Conservation (phyloP, 495 filamentous ascomycete genomes). For the Friedmanniomyces simplex region DNA sequence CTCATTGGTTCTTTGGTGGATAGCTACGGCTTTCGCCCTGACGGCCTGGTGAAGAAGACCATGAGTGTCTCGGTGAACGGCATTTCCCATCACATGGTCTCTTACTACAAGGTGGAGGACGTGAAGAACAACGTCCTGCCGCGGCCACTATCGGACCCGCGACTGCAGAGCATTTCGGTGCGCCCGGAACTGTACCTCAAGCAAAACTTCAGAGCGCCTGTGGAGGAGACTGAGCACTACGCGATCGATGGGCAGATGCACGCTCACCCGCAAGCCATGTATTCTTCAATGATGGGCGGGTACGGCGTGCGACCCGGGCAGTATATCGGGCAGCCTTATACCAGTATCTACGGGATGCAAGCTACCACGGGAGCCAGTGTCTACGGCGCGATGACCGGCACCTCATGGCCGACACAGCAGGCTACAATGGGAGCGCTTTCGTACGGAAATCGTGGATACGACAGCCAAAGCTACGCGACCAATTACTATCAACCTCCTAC, state of each 20-base stretch:
- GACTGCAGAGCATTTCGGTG: conserved; percentile 45
- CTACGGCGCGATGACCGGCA: conserved; percentile 7
- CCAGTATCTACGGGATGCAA: not conserved
- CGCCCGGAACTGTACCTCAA: conserved; percentile 50
- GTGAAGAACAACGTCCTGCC: conserved; percentile 51
- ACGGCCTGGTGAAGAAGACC: conserved; percentile 84
- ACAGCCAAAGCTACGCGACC: not conserved
- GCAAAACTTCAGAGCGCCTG: conserved; percentile 60
- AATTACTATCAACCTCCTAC: conserved; percentile 2
- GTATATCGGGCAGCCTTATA: conserved; percentile 13
- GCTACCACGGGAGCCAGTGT: not conserved
- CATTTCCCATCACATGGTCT: conserved; percentile 71
- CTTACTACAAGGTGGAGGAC: conserved; percentile 76
- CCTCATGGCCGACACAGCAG: conserved; percentile 13
- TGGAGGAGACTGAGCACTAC: conserved; percentile 32
- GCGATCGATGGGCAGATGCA: conserved; percentile 14
- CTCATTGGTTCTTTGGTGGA: conserved; percentile 75
- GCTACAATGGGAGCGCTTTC: not conserved
- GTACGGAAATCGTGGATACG: conserved; percentile 9
- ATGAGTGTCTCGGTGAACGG: conserved; percentile 64
- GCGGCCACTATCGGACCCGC: conserved; percentile 48
- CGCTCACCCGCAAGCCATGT: conserved; percentile 17
- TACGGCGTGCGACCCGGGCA: conserved; percentile 17
- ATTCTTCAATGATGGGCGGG: conserved; percentile 6
- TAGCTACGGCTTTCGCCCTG: conserved; percentile 76